A percentile compares a stretch with the other conserved stretches of the same genome.
Conservation (phyloP, 2,329 filamentous ascomycete genomes). For the Periconia sp. region DNA sequence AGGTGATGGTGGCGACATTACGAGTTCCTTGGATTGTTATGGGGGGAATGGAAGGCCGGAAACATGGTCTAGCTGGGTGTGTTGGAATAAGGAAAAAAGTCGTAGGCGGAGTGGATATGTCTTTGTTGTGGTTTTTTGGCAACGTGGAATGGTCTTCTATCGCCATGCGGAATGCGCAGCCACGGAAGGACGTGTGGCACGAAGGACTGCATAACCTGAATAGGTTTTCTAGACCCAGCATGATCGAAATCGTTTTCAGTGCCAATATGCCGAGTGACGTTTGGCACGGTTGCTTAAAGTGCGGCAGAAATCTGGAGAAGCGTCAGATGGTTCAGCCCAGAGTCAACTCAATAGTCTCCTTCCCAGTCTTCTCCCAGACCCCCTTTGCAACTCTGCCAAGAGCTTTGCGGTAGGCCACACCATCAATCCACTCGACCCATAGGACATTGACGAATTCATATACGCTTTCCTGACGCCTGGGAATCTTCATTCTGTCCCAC, state of each 20-base stretch:
- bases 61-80: too few relatives aligned
- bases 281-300: too few relatives aligned
- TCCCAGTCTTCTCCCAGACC: conserved; percentile 12
- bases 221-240: too few relatives aligned
- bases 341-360: conserved; percentile 13
- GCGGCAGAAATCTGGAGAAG: too few relatives aligned
- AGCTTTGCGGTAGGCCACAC: conserved; percentile 20
- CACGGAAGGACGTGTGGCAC: not conserved
- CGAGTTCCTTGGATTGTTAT: not conserved
- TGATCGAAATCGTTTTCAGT: too few relatives aligned
- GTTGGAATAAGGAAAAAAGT: not conserved
- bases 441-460: conserved; percentile 24
- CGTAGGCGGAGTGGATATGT: not conserved
- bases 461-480: conserved; percentile 1
- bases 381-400: conserved; percentile 17
- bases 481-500: conserved; percentile 7
- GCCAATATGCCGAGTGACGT: too few relatives aligned
- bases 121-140: not conserved
- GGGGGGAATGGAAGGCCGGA: not conserved
- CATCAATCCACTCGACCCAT: conserved; percentile 21
- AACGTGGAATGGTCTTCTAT: not conserved
- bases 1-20: not conserved
- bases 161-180: not conserved
- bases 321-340: conserved; percentile 11
- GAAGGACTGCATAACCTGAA: not conserved